phyloP scores from a whole-genome alignment of 768 basidiomycete genomes.

The Mycena capillaripes region DNA sequence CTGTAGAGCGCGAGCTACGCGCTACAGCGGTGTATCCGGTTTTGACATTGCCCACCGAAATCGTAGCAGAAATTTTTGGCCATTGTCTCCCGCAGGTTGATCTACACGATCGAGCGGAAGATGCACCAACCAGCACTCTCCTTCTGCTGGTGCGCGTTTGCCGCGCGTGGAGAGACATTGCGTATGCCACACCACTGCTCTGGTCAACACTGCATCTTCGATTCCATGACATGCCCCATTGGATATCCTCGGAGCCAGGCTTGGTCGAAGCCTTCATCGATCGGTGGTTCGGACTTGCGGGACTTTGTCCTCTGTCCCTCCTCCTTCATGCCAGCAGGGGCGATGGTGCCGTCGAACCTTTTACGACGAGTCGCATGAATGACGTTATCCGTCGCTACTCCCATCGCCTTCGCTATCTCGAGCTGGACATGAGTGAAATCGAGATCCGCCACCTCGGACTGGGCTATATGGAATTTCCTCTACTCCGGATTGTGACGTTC shows the following conservation, averaged over 20 bases:
- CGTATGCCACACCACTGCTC: background rate
- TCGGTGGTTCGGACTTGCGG: background rate
- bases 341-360: background rate
- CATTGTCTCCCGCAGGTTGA: background rate
- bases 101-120: background rate
- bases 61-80: constrained; percentile 1
- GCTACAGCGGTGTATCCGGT: background rate
- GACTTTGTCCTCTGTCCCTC: background rate
- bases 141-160: background rate
- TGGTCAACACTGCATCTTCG: background rate
- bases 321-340: background rate
- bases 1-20: constrained; percentile 7
- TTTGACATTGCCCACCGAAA: constrained; percentile 1
- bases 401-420: background rate
- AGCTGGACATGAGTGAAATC: background rate
- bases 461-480: background rate
- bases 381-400: constrained; percentile 16
- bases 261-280: background rate
- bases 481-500: background rate
- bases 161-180: background rate
- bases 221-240: background rate
- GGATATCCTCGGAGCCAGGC: background rate
- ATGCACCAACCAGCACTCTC: background rate
- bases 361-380: background rate
- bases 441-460: background rate